Conservation (phyloP, 202 grass and related monocot genomes). For the Elaeis oleifera region DNA sequence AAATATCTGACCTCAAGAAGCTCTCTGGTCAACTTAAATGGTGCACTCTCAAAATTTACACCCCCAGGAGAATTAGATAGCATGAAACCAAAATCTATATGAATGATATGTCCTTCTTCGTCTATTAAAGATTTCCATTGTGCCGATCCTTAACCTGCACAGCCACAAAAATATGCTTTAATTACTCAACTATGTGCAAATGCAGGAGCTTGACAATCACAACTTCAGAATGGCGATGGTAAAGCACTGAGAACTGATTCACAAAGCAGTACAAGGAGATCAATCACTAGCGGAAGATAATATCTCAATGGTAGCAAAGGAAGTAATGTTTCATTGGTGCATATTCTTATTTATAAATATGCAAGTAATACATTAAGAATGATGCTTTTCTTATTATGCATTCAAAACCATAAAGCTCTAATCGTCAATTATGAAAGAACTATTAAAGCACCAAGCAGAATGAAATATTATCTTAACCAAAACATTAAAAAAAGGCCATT, state of each 20-base stretch:
- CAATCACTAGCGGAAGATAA: too few species aligned
- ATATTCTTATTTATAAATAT: too few species aligned
- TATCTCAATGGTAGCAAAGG: too few species aligned
- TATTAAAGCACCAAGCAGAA: too few species aligned
- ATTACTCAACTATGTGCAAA: not conserved
- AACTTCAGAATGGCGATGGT: not conserved
- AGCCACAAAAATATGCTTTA: constrained; percentile 13
- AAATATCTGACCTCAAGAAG: constrained; percentile 83
- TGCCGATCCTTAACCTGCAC: constrained; percentile 87
- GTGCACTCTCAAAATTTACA: constrained; percentile 97
- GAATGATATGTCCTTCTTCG: constrained; percentile 99
- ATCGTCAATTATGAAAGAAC: too few species aligned
- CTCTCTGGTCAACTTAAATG: constrained; percentile 95
- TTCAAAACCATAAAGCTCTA: too few species aligned
- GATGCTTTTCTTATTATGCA: too few species aligned
- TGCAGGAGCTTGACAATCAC: constrained; percentile 2
- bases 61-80: constrained; percentile 96
- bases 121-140: constrained; percentile 97
- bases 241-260: not conserved
- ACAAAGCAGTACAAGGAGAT: too few species aligned
- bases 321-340: too few species aligned
- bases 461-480: too few species aligned
- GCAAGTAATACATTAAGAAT: too few species aligned
- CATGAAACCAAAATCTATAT: constrained; percentile 99
- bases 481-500: too few species aligned